These are phyloP conservation scores for Bassia scoparia DNA, from an alignment of 148 eudicot species.

Conservation along the genomic window DNA sequence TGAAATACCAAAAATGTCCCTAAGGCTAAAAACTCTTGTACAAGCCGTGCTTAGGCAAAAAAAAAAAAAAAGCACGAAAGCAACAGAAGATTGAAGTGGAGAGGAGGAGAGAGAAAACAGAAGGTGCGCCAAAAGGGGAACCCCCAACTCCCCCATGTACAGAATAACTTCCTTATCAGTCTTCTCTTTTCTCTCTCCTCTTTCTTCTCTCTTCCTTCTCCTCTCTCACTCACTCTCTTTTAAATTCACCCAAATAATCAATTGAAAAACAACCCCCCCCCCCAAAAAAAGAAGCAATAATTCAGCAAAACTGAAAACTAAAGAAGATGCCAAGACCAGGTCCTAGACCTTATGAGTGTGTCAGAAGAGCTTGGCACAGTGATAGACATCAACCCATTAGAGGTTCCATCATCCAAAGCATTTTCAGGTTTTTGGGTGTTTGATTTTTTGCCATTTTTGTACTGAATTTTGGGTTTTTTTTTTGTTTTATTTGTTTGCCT, in stretches of 20 bases:
- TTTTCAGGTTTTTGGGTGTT: constrained; percentile 56
- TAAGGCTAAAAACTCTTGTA: constrained; percentile 30
- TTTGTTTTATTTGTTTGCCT: not conserved
- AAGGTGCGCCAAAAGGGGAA: constrained; percentile 20
- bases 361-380: constrained; percentile 95
- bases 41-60: constrained; percentile 12
- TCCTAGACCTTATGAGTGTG: constrained; percentile 93
- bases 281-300: not conserved
- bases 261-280: too few species aligned
- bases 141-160: constrained; percentile 29
- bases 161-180: constrained; percentile 33
- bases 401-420: constrained; percentile 73
- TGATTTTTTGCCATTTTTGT: not conserved
- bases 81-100: constrained; percentile 30
- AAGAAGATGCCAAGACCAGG: constrained; percentile 89
- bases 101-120: constrained; percentile 3
- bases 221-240: constrained; percentile 10
- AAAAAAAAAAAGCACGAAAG: constrained; percentile 29
- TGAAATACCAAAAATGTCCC: constrained; percentile 8
- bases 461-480: not conserved
- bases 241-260: not conserved
- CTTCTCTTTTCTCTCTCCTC: constrained; percentile 18
- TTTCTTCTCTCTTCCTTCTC: constrained; percentile 19
- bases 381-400: constrained; percentile 88
- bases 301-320: not conserved